Percentiles rank a stretch among this genome's conserved stretches.
These are phyloP conservation scores for Alternaria viburni DNA, from an alignment of 2,329 filamentous ascomycete species.

Conservation along the genomic window DNA sequence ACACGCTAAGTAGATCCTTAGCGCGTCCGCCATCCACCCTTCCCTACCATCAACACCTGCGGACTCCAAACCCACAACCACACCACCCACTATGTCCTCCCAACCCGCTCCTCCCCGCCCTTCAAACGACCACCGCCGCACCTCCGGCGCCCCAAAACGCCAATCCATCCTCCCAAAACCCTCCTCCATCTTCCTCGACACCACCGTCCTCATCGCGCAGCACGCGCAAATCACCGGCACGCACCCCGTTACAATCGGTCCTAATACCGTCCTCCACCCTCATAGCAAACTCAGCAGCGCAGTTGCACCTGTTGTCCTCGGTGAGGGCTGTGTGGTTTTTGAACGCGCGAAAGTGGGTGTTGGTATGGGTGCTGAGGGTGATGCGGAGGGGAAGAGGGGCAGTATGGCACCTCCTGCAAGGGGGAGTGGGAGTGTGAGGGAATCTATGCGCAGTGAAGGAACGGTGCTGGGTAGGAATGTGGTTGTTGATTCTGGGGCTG, in stretches of 20 bases:
- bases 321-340: conserved; percentile 71
- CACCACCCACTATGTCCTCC: conserved; percentile 18
- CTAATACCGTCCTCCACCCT: conserved; percentile 84
- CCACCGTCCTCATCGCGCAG: conserved; percentile 55
- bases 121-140: conserved; percentile 32
- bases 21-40: conserved; percentile 1
- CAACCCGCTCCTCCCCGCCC: conserved; percentile 28
- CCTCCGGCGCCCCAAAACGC: conserved; percentile 43
- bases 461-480: conserved; percentile 52
- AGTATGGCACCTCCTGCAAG: conserved; percentile 15
- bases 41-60: background rate
- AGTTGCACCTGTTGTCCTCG: conserved; percentile 52
- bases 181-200: conserved; percentile 50
- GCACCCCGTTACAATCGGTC: conserved; percentile 77
- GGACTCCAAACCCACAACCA: background rate
- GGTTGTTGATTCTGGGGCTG: conserved; percentile 52
- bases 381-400: conserved; percentile 20
- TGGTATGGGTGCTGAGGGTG: conserved; percentile 31
- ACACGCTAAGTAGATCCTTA: conserved; percentile 10
- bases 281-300: conserved; percentile 63
- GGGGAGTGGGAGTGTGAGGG: conserved; percentile 13
- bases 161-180: conserved; percentile 49
- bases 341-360: conserved; percentile 63
- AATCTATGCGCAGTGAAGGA: conserved; percentile 33
- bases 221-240: conserved; percentile 66